Evolutionary conservation across 2,329 filamentous ascomycete genomes (phyloP).

Genomic region (Cryphonectria carpinicola): DNA sequence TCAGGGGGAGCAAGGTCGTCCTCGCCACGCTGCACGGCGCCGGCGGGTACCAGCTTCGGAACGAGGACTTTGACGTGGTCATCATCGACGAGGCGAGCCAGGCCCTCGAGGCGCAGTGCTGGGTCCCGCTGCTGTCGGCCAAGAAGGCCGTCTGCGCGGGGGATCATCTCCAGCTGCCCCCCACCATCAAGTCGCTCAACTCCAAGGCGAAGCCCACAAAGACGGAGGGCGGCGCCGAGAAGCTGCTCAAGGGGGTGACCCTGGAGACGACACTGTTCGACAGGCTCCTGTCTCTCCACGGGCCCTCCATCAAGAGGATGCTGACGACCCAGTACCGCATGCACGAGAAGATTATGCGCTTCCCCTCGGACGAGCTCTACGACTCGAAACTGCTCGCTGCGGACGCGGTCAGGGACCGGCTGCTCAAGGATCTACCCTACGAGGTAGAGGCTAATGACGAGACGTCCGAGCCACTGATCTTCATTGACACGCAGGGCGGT

Average conservation of each 20-base stretch:
- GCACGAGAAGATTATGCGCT: conserved; percentile 94
- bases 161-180: conserved; percentile 91
- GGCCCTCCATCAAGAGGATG: conserved; percentile 85
- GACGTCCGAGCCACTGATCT: conserved; percentile 83
- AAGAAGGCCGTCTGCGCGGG: conserved; percentile 88
- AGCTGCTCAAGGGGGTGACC: conserved; percentile 55
- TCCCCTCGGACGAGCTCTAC: conserved; percentile 89
- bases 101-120: conserved; percentile 94
- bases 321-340: conserved; percentile 97
- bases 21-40: conserved; percentile 91
- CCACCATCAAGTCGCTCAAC: conserved; percentile 85
- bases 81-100: conserved; percentile 97
- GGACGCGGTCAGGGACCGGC: conserved; percentile 72
- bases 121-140: conserved; percentile 83
- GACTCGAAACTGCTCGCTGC: conserved; percentile 80
- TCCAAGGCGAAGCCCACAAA: conserved; percentile 45
- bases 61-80: conserved; percentile 86
- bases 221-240: conserved; percentile 37
- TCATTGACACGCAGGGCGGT: conserved; percentile 95
- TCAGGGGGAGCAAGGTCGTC: conserved; percentile 81
- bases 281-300: conserved; percentile 80
- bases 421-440: conserved; percentile 80
- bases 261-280: conserved; percentile 95
- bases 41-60: conserved; percentile 79
- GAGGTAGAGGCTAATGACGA: conserved; percentile 81